Evolutionary conservation across 148 eudicot species (phyloP), one percentile per base, ranked within the genome.

Genomic region (Drosera capensis): DNA sequence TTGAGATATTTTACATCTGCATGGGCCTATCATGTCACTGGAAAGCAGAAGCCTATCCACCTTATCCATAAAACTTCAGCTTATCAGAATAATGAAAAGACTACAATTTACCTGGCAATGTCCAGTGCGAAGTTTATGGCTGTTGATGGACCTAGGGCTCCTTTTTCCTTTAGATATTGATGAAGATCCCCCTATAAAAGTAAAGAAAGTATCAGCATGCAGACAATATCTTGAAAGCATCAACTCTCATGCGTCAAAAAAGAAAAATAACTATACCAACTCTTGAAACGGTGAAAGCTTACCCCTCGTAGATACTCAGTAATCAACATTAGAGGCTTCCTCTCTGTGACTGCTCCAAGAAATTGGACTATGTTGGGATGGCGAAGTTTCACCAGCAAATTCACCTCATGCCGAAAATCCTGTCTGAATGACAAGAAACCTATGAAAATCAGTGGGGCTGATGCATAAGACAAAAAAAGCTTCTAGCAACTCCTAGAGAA

Each of bases 401-500:
- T 78, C 50, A 90, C 99, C 74, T 90, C 99, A 54, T 90, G 95
- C 72, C 99, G 73, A 73, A 90, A 90, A 71, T 90, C 95, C 85
- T 84, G 88, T 59, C 99, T 90, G 74, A 51, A 58, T 23, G 49
- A 54, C 25, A 48, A 42, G 53, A 40, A 54, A 14, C 29, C 25
- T 34, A 20, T 25, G 23, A 40, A 47, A 37, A 52, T 44, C 26
- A 57, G 37, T 13, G 49, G 5, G 49, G 26, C 38, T 5, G 17
- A 45, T 21, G 17, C 31, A 28, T 28, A 6, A 28, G 31, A 0
- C 5, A 28, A 5, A 28, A n/a, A n/a, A n/a, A n/a, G n/a, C n/a
- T n/a, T n/a, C n/a, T n/a, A 28, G 31, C 31, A 28, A 28, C 11
- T 0, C 31, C 11, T 28, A 28, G 31, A 28, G 31, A 5, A 6